These are phyloP conservation scores for Akanthomyces lecanii DNA, from an alignment of 2,329 filamentous ascomycete genomes.

Conservation along the genomic window DNA sequence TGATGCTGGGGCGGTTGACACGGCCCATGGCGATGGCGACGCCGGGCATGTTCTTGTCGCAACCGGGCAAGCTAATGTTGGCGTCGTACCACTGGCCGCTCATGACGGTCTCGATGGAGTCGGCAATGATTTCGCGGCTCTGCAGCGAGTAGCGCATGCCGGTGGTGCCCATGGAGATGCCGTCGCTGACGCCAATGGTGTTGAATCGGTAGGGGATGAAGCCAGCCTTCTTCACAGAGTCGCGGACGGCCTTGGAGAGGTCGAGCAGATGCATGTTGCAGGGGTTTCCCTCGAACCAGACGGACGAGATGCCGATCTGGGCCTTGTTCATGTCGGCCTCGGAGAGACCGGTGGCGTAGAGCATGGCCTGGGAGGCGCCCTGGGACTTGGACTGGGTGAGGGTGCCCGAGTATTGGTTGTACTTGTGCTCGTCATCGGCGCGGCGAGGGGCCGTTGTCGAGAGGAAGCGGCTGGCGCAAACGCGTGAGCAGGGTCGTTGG, in stretches of 20 bases:
- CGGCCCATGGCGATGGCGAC: constrained; percentile 91
- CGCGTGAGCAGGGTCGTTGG: background rate
- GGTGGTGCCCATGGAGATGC: constrained; percentile 95
- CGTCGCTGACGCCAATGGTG: constrained; percentile 96
- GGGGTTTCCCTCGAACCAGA: constrained; percentile 97
- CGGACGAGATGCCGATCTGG: constrained; percentile 94
- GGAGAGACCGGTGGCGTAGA: constrained; percentile 87
- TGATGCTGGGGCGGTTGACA: constrained; percentile 88
- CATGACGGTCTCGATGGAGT: constrained; percentile 99
- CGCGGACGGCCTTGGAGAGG: constrained; percentile 69
- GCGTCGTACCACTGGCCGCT: constrained; percentile 98
- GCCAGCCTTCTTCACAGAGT: constrained; percentile 63
- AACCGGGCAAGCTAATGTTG: constrained; percentile 94
- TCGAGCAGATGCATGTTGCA: constrained; percentile 99
- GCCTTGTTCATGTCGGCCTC: constrained; percentile 92
- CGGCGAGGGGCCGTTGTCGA: constrained; percentile 46
- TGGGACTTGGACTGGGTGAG: constrained; percentile 98
- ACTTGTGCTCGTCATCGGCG: constrained; percentile 43
- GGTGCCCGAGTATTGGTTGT: constrained; percentile 78
- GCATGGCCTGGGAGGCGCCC: constrained; percentile 97
- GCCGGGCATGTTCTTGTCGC: constrained; percentile 99
- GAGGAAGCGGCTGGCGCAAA: constrained; percentile 42
- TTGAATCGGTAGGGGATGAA: constrained; percentile 97
- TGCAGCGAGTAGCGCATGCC: constrained; percentile 96
- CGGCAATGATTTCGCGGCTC: constrained; percentile 92